phyloP scores from a whole-genome alignment of 768 basidiomycete species.

The Xerocomellus amylosporus region DNA sequence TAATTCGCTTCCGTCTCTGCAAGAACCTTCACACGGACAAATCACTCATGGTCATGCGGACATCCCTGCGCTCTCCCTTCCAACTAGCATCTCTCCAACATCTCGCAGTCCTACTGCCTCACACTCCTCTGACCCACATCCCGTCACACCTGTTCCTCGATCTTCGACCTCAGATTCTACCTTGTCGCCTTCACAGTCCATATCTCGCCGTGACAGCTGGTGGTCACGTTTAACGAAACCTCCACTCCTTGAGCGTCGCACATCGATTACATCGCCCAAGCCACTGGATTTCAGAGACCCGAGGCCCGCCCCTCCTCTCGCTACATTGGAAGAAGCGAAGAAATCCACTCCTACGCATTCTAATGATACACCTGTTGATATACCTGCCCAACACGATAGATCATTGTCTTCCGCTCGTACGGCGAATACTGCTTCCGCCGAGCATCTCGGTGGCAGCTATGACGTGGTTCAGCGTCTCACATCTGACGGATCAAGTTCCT shows the following conservation, averaged over 20 bases:
- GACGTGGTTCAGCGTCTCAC: conserved; percentile 61
- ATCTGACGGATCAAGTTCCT: conserved; percentile 28
- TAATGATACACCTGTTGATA: conserved; percentile 10
- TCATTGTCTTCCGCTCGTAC: conserved; percentile 53
- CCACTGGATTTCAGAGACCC: conserved; percentile 72
- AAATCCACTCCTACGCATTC: conserved; percentile 18
- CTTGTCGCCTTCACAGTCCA: conserved; percentile 41
- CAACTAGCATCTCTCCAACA: conserved; percentile 12
- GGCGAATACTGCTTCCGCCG: conserved; percentile 66
- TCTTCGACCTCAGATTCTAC: conserved; percentile 44
- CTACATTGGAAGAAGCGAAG: conserved; percentile 50
- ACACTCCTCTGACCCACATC: conserved; percentile 27
- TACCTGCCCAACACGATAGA: conserved; percentile 28
- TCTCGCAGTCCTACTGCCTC: conserved; percentile 24
- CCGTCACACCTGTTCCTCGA: conserved; percentile 29
- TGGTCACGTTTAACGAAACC: conserved; percentile 73
- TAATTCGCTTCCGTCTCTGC: conserved; percentile 26
- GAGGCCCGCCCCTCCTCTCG: conserved; percentile 66
- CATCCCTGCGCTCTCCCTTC: conserved; percentile 22
- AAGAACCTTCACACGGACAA: conserved; percentile 23
- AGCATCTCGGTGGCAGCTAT: conserved; percentile 62
- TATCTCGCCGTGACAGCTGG: conserved; percentile 72
- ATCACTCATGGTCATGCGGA: conserved; percentile 26
- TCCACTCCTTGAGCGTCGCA: conserved; percentile 57
- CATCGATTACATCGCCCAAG: conserved; percentile 39